Evolutionary conservation across 2,329 filamentous ascomycete species (phyloP).

Genomic region (Ceratocystis albifundus): DNA sequence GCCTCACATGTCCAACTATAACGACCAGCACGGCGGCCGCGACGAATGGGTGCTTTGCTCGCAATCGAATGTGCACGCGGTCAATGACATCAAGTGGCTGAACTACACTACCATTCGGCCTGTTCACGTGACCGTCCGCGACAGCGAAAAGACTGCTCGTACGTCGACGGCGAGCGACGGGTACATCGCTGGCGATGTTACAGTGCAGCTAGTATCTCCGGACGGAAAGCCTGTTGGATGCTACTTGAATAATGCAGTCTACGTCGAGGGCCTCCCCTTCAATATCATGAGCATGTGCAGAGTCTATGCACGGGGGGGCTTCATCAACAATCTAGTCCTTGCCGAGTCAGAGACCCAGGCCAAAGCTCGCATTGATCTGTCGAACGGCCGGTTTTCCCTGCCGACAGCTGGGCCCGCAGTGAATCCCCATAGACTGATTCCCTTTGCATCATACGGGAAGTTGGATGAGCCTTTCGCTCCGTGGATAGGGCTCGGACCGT

Average conservation of each 20-base stretch:
- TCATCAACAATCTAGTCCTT: conserved; percentile 4
- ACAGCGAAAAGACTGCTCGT: background rate
- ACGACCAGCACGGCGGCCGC: background rate
- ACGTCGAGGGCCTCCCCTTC: background rate
- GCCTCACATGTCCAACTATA: conserved; percentile 2
- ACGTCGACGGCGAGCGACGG: background rate
- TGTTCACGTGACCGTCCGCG: background rate
- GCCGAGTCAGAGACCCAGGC: background rate
- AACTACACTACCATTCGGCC: conserved; percentile 3
- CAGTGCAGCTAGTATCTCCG: conserved; percentile 2
- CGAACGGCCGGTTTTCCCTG: background rate
- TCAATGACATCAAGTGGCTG: conserved; percentile 15
- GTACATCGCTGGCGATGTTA: conserved; percentile 7
- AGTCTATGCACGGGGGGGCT: conserved; percentile 4
- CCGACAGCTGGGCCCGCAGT: background rate
- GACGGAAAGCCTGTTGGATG: background rate
- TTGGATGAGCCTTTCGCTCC: background rate
- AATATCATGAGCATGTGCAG: conserved; percentile 11
- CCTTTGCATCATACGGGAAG: background rate
- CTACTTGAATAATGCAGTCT: conserved; percentile 4
- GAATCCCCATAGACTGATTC: conserved; percentile 2
- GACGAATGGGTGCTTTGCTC: conserved; percentile 11
- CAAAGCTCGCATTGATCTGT: background rate
- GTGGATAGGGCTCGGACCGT: conserved; percentile 1
- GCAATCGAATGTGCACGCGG: conserved; percentile 5